Base-by-base conservation (phyloP, 2,329 filamentous ascomycete species). In the Aspergillus fijiensis region DNA sequence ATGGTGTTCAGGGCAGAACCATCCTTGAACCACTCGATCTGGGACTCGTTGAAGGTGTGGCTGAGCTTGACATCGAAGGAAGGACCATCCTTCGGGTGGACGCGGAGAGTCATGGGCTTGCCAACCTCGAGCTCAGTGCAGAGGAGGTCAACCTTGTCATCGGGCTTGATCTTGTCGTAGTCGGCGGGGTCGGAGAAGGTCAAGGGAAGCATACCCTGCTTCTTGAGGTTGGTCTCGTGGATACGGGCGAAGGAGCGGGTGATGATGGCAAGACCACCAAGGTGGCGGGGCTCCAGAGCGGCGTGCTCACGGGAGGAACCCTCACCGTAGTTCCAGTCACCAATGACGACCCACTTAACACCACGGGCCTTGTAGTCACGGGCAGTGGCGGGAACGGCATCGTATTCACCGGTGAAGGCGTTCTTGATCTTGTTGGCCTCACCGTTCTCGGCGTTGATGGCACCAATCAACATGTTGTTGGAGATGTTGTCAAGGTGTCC, bases 191-290 rank as follows among this genome's bases (percentile, higher is more conserved):
- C 88, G 60, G 87, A 81, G 83, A 99, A 99, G 72, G 93, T 98
- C 67, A 99, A 86, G 73, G 95, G 95, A 82, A 99, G 90, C 94
- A 99, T 97, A 82, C 95, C 95, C 87, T 99, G 95, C 89, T 99
- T 99, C 91, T 99, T 99, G 84, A 99, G 82, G 87, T 99, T 99
- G 84, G 95, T 99, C 86, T 99, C 95, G 86, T 99, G 95, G 76
- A 99, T 99, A 90, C 95, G 95, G 74, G 95, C 95, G 77, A 99
- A 99, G 67, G 87, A 91, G 76, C 92, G 89, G 75, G 90, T 93
- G 77, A 99, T 96, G 84, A 99, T 96, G 74, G 94, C 95, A 73
- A 97, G 87, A 79, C 94, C 95, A 75, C 95, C 95, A 67, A 99
- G 89, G 84, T 98, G 94, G 77, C 95, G 89, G 76, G 95, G 95